These are phyloP conservation scores for Sporisorium iseilematis-ciliati DNA, from an alignment of 1,284 basidiomycete species.

Conservation along the genomic window DNA sequence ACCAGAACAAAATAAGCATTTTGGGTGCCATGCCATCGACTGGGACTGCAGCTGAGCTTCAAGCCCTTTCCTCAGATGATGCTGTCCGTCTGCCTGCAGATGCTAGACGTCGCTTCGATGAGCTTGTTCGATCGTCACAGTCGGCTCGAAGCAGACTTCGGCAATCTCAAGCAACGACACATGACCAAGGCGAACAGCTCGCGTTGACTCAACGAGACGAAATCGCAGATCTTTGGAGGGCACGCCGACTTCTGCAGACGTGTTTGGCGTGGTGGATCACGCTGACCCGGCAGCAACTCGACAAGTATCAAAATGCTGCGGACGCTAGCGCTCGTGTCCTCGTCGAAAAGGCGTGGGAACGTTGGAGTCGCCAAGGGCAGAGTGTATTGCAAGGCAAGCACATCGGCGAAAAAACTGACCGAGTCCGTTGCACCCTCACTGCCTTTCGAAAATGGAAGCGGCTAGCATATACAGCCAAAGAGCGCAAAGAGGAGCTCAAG, in stretches of 20 bases:
- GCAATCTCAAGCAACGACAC: slow-evolving; percentile 10
- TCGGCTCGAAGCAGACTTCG: slow-evolving; percentile 28
- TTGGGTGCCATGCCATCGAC: neutral
- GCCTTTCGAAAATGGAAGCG: slow-evolving; percentile 50
- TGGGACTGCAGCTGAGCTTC: neutral
- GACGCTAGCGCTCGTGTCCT: slow-evolving; percentile 29
- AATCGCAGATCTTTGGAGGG: slow-evolving; percentile 34
- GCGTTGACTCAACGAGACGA: slow-evolving; percentile 4
- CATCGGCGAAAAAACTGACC: slow-evolving; percentile 32
- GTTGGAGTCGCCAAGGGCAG: slow-evolving; percentile 18
- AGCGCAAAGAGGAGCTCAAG: slow-evolving; percentile 38
- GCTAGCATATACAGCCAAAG: neutral
- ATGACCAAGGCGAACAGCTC: slow-evolving; percentile 26
- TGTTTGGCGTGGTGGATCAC: slow-evolving; percentile 55
- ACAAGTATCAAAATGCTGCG: slow-evolving; percentile 21
- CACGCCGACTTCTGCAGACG: slow-evolving; percentile 22
- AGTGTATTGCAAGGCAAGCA: neutral
- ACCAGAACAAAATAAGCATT: neutral
- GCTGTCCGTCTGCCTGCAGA: slow-evolving; percentile 15
- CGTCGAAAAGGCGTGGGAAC: slow-evolving; percentile 33
- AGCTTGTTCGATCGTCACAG: slow-evolving; percentile 49
- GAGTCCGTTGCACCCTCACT: slow-evolving; percentile 48
- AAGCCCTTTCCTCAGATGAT: neutral
- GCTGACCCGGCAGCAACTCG: slow-evolving; percentile 26
- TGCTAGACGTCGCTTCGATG: slow-evolving; percentile 46